Conservation (phyloP, 2,329 filamentous ascomycete genomes). For the Sarocladium brachiariae region DNA sequence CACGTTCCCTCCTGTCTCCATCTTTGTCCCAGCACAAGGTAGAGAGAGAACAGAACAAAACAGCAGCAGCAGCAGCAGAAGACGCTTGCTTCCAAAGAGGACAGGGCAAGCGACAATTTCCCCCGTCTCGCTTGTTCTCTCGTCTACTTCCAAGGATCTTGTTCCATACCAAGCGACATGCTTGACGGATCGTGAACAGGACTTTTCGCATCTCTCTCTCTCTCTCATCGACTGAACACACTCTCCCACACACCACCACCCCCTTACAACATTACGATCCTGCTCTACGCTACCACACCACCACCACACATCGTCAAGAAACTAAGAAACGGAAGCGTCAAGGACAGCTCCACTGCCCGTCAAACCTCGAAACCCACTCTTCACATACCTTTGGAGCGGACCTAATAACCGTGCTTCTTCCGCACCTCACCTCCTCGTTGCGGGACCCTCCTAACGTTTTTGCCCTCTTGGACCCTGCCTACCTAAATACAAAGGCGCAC, state of each 20-base stretch:
- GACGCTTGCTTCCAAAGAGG: no score
- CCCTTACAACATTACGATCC: constrained; percentile 7
- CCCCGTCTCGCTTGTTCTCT: background rate
- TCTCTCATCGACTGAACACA: background rate
- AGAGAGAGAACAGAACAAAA: background rate
- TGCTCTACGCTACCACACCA: no score
- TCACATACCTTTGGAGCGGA: background rate
- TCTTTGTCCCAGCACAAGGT: background rate
- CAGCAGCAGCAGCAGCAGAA: background rate
- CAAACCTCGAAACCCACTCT: background rate
- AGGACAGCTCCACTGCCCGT: background rate
- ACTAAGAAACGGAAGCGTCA: background rate
- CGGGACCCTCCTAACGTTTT: no score
- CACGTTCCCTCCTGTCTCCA: background rate
- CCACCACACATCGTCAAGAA: background rate
- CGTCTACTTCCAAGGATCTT: background rate
- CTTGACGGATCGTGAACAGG: background rate
- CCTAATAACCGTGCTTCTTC: background rate
- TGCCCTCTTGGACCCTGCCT: background rate
- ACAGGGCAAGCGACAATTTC: no score
- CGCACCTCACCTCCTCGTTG: background rate
- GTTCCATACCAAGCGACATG: constrained; percentile 1
- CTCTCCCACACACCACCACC: constrained; percentile 5
- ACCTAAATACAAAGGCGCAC: background rate
- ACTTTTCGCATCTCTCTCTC: background rate